These are phyloP conservation scores for Cicer cuneatum DNA, from an alignment of 306 rosid species.

Conservation along the genomic window DNA sequence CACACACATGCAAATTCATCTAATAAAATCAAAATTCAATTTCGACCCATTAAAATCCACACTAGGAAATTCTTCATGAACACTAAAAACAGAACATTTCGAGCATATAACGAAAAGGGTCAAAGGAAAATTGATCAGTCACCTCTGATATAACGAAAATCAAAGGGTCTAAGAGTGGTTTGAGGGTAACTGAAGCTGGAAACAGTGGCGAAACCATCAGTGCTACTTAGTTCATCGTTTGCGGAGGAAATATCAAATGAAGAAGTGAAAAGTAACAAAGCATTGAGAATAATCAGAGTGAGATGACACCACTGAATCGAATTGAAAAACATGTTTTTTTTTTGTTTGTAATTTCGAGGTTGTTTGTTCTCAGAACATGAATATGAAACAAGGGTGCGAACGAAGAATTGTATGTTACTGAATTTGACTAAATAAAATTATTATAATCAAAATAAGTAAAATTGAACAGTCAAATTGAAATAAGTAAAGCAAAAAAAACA, in stretches of 20 bases:
- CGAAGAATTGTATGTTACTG: conserved; percentile 16
- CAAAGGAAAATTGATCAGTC: background rate
- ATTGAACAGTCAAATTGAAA: too few species aligned
- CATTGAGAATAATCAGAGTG: conserved; percentile 56
- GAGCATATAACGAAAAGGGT: conserved; percentile 44
- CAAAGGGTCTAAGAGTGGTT: conserved; percentile 64
- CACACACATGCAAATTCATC: conserved; percentile 17
- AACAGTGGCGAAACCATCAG: conserved; percentile 57
- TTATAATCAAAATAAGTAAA: too few species aligned
- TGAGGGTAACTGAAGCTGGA: conserved; percentile 82
- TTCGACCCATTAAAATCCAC: conserved; percentile 46
- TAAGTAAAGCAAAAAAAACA: too few species aligned
- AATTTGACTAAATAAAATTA: background rate
- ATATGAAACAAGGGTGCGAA: background rate
- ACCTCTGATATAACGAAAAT: conserved; percentile 86
- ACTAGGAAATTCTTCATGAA: conserved; percentile 8
- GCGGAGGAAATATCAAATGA: conserved; percentile 51
- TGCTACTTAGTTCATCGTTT: conserved; percentile 37
- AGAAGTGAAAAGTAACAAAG: conserved; percentile 49
- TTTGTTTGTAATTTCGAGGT: conserved; percentile 23
- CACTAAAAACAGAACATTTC: conserved; percentile 17
- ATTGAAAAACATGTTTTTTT: conserved; percentile 57
- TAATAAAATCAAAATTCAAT: conserved; percentile 36
- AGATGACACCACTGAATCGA: conserved; percentile 54
- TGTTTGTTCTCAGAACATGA: conserved; percentile 41